phyloP scores from a whole-genome alignment of 2,329 filamentous ascomycete species.

The Pyrenochaeta sp. region DNA sequence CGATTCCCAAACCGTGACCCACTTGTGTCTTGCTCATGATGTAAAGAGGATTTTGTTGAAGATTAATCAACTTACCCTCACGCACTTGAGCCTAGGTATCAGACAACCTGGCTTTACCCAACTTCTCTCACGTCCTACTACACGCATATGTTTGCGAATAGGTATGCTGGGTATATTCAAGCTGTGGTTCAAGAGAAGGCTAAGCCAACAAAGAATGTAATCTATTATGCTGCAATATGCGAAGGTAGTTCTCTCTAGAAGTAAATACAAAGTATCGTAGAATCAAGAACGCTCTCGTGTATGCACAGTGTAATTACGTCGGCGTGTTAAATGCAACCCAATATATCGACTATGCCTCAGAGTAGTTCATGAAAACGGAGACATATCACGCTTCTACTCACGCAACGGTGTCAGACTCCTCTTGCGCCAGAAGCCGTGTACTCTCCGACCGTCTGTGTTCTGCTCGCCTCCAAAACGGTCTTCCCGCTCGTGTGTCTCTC shows the following conservation, averaged over 20 bases:
- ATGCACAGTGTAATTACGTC: neutral
- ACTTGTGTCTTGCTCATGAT: neutral
- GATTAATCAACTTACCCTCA: no score
- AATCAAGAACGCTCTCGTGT: neutral
- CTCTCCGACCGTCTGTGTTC: conserved; percentile 32
- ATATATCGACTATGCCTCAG: neutral
- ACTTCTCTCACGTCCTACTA: no score
- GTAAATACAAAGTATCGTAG: neutral
- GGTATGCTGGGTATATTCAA: no score
- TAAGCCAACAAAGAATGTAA: no score
- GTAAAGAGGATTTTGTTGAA: neutral
- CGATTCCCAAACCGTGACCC: neutral
- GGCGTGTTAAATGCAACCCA: neutral
- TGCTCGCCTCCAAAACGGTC: conserved; percentile 35
- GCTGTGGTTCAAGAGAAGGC: no score
- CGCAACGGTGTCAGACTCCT: conserved; percentile 38
- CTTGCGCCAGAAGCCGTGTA: conserved; percentile 32
- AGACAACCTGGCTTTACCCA: no score
- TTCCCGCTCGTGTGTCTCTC: conserved; percentile 27
- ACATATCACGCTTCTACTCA: conserved; percentile 14
- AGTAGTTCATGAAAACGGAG: neutral
- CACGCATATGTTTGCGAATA: no score
- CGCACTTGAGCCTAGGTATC: no score
- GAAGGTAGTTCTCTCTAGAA: no score
- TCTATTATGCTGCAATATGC: no score